Evolutionary conservation across 805 yeast species (phyloP), one percentile per base, ranked within the genome.

Genomic region (Nakazawaea ishiwadae): DNA sequence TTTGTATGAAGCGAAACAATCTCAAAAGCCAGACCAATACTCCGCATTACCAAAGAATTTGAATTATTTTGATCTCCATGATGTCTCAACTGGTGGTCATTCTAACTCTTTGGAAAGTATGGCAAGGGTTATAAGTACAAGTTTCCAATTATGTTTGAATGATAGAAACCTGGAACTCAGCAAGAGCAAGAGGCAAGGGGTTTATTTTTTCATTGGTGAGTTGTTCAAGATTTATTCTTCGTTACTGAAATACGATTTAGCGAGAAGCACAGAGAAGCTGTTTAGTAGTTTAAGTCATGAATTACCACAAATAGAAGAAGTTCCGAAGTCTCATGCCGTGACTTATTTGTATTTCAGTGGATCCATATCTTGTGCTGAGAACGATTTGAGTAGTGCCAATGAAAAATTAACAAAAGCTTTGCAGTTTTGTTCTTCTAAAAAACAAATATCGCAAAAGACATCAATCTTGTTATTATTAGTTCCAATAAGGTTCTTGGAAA

Each of bases 131-230:
- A 68, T 88, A 41, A 88, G 87, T 58, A 71, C 78, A 45, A 75
- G 90, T 5, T 84, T 87, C 62, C 85, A 83, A 44, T 55, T 84
- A 4, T 85, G 95, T 47, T 65, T 89, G 33, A 85, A 84, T 48
- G 96, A 89, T 59, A 72, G 90, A 44, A 79, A 78, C 46, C 73
- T 76, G n/a, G 73, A 73, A 20, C 36, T 58, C 16, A 38, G 35
- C 0, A 51, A 52, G 11, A 75, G 82, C 46, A 83, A 84, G 54
- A 71, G 81, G 51, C 59, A 62, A 48, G 84, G 81, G 37, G 79
- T 84, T 15, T 85, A 81, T 59, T 80, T 75, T 59, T 82, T 87
- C 56, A 74, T 84, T 15, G 80, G 81, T 30, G 72, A 79, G 40
- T 72, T 88, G 44, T 78, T 87, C 58, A 77, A 76, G 50, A 69